Evolutionary conservation across 2,329 filamentous ascomycete genomes (phyloP).

Genomic region (Diaporthe longicolla): DNA sequence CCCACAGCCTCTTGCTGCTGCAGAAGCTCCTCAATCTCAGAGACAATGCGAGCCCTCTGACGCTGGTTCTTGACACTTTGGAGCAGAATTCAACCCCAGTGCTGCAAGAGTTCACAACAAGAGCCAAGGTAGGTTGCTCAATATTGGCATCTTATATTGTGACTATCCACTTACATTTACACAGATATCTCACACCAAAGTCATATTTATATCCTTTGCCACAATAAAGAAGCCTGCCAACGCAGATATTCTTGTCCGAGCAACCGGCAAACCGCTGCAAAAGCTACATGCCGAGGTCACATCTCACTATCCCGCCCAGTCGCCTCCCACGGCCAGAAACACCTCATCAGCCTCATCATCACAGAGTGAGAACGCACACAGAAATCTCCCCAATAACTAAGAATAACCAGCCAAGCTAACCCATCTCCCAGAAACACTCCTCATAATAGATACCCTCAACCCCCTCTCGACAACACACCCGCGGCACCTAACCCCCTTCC

Average conservation of each 20-base stretch:
- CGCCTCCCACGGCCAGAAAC: conserved; percentile 54
- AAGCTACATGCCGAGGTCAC: conserved; percentile 73
- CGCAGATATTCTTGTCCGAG: conserved; percentile 77
- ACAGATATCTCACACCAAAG: conserved; percentile 74
- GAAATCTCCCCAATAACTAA: neutral
- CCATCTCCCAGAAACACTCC: conserved; percentile 70
- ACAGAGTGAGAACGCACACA: conserved; percentile 14
- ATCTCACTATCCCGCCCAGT: conserved; percentile 60
- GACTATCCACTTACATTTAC: conserved; percentile 30
- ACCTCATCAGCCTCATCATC: conserved; percentile 60
- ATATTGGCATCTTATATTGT: neutral
- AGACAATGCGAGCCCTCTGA: conserved; percentile 87
- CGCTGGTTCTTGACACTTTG: conserved; percentile 85
- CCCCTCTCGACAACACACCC: conserved; percentile 69
- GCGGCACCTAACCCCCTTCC: conserved; percentile 75
- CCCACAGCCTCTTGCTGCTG: conserved; percentile 48
- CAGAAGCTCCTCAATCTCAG: conserved; percentile 66
- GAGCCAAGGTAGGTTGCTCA: conserved; percentile 74
- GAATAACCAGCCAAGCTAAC: conserved; percentile 40
- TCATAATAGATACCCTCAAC: conserved; percentile 87
- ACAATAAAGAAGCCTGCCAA: conserved; percentile 75
- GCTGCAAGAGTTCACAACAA: conserved; percentile 78
- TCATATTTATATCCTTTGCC: conserved; percentile 84
- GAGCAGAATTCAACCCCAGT: conserved; percentile 84
- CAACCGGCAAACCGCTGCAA: conserved; percentile 70